Percentiles rank a stretch among this genome's conserved stretches.
These are phyloP conservation scores for Inga laurina DNA, from an alignment of 306 rosid species.

Conservation along the genomic window DNA sequence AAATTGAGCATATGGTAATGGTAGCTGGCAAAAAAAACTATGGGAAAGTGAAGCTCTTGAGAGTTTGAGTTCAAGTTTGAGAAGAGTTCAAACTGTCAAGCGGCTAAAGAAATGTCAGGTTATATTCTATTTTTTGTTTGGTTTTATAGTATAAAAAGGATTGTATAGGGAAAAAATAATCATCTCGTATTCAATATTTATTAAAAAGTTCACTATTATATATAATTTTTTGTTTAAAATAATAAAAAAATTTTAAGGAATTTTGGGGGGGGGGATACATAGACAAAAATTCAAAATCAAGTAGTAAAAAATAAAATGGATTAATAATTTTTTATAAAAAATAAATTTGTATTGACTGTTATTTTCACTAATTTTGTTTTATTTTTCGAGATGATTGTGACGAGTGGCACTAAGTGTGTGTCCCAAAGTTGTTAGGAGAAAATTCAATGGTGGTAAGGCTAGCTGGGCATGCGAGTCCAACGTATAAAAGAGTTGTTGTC, in stretches of 20 bases:
- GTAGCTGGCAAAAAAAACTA: no score
- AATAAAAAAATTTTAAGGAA: background rate
- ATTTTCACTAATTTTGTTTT: background rate
- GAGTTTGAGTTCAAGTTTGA: no score
- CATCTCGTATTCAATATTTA: no score
- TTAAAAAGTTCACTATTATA: no score
- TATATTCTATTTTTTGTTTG: no score
- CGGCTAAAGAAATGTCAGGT: no score
- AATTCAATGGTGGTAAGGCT: background rate
- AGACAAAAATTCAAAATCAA: background rate
- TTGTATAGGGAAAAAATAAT: no score
- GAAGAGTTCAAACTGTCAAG: no score
- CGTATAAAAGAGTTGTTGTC: background rate
- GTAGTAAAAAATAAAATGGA: background rate
- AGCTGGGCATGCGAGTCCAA: background rate
- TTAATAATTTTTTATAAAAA: background rate
- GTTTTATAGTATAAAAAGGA: no score
- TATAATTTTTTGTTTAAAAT: no score
- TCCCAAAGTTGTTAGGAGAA: background rate
- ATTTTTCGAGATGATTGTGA: constrained; percentile 14
- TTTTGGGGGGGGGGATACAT: background rate
- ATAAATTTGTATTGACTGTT: background rate
- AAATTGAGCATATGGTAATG: no score
- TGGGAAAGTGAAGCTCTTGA: no score
- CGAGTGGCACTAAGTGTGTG: background rate